Evolutionary conservation across 1,284 basidiomycete species (phyloP).

Genomic region (Ceraceosorus guamensis): DNA sequence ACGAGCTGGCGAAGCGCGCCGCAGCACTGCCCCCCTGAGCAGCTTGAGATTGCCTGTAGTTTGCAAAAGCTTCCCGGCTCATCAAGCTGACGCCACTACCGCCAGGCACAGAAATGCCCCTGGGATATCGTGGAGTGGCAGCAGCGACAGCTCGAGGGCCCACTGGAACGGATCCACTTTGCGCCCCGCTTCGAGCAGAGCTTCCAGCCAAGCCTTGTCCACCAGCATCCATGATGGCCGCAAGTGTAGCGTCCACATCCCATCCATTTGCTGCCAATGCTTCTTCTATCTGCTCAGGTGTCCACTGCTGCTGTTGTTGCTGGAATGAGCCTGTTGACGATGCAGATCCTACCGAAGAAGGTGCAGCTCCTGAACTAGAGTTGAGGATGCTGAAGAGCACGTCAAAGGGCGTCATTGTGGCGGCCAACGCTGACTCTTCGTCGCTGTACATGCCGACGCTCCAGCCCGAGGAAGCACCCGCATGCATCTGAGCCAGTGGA

Average conservation of each 20-base stretch:
- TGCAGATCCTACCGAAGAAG: constrained; percentile 48
- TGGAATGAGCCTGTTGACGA: constrained; percentile 11
- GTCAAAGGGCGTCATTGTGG: constrained; percentile 83
- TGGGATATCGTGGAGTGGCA: not conserved
- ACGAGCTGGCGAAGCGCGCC: not conserved
- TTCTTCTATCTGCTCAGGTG: constrained; percentile 84
- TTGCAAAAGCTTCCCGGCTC: constrained; percentile 13
- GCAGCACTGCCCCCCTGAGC: constrained; percentile 2
- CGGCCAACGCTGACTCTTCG: constrained; percentile 2
- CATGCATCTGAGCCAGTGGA: not conserved
- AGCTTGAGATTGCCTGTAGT: constrained; percentile 14
- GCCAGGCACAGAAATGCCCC: too few relatives aligned
- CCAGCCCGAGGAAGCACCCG: not conserved
- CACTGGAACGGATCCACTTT: not conserved
- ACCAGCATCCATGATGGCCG: constrained; percentile 67
- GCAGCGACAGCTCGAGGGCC: not conserved
- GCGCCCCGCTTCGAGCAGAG: too few relatives aligned
- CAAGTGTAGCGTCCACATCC: constrained; percentile 91
- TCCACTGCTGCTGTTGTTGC: constrained; percentile 46
- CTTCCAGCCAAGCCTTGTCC: too few relatives aligned
- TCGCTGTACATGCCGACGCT: not conserved
- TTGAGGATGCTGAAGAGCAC: constrained; percentile 76
- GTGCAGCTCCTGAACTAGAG: not conserved
- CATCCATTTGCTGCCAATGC: constrained; percentile 78
- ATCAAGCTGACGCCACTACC: constrained; percentile 25